These are phyloP conservation scores for Solanum corneliomulleri DNA, from an alignment of 257 asterid genomes.

Conservation along the genomic window DNA sequence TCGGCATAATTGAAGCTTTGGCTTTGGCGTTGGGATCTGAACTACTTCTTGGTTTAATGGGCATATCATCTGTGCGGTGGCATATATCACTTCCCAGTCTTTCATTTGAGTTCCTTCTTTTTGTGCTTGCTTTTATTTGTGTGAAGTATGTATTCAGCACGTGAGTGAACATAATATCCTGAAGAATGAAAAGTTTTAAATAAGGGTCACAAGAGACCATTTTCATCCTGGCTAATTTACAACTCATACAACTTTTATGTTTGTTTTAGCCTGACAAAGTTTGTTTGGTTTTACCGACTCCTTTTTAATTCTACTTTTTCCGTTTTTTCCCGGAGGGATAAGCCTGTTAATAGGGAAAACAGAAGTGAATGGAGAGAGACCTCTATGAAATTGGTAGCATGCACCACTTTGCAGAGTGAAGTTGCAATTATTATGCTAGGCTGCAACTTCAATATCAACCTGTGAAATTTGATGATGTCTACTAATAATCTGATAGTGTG, in stretches of 20 bases:
- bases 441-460: not conserved
- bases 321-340: not conserved
- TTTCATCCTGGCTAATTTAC: not conserved
- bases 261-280: not conserved
- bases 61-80: conserved; percentile 61
- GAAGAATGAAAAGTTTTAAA: not conserved
- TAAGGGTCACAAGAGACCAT: not conserved
- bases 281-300: not conserved
- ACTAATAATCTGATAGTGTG: not conserved
- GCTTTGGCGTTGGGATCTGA: conserved; percentile 79
- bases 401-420: not conserved
- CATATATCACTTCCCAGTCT: not conserved
- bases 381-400: not conserved
- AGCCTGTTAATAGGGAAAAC: not conserved
- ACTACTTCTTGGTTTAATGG: conserved; percentile 77
- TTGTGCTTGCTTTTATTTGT: not conserved
- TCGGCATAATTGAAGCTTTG: conserved; percentile 76
- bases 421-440: not conserved
- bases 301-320: not conserved
- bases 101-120: not conserved
- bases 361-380: not conserved
- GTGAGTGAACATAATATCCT: not conserved
- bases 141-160: not conserved
- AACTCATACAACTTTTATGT: not conserved
- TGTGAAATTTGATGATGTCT: not conserved